Percentiles rank a stretch among this genome's conserved stretches.
Evolutionary conservation across 164 flowering plant species (phyloP).

Genomic region (Liriodendron chinense): DNA sequence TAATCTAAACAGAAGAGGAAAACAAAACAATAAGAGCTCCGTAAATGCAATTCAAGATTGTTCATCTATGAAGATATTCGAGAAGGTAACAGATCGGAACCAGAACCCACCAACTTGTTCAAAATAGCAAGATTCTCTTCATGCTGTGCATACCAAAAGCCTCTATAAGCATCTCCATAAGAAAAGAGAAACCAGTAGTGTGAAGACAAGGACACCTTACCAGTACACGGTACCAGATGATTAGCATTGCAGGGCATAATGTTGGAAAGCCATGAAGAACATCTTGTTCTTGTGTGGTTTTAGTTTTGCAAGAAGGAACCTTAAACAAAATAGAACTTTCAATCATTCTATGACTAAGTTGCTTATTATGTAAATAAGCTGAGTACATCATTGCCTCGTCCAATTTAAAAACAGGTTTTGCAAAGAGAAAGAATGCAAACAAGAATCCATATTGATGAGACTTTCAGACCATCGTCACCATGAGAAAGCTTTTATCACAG

Average conservation of each 20-base stretch:
- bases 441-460: background rate
- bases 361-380: too few species aligned
- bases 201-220: conserved; percentile 34
- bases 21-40: background rate
- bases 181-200: background rate
- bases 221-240: conserved; percentile 71
- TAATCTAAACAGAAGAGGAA: conserved; percentile 44
- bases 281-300: conserved; percentile 24
- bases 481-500: conserved; percentile 5
- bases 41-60: background rate
- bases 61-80: background rate
- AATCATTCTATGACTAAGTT: too few species aligned
- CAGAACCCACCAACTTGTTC: conserved; percentile 56
- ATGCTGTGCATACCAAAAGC: conserved; percentile 54
- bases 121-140: conserved; percentile 61
- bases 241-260: conserved; percentile 50
- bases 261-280: conserved; percentile 51
- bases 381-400: too few species aligned
- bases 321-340: conserved; percentile 17
- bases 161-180: background rate
- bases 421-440: background rate
- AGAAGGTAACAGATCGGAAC: background rate
- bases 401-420: background rate
- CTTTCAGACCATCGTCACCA: background rate
- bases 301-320: conserved; percentile 40